Evolutionary conservation across 2,329 filamentous ascomycete species (phyloP).

Genomic region (Dendrostoma leiphaemia): DNA sequence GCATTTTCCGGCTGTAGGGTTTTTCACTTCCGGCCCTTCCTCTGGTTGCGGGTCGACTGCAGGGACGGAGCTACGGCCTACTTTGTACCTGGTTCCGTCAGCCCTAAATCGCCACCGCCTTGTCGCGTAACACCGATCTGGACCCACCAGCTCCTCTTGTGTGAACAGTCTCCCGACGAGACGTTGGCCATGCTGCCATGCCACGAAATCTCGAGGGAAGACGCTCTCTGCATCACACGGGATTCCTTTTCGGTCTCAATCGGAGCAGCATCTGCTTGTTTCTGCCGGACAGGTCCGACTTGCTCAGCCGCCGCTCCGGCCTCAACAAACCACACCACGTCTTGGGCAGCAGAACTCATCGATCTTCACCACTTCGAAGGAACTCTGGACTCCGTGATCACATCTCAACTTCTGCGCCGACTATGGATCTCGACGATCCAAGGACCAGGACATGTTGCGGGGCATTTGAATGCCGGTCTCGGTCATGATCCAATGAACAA

Average conservation of each 20-base stretch:
- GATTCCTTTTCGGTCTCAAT: no score
- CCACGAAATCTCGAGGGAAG: background rate
- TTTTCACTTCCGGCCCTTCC: background rate
- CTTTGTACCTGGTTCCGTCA: background rate
- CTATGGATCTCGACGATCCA: background rate
- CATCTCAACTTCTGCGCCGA: background rate
- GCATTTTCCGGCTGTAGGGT: background rate
- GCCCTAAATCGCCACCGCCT: slow-evolving; percentile 18
- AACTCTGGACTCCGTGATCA: background rate
- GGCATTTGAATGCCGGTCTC: slow-evolving; percentile 3
- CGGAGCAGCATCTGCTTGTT: no score
- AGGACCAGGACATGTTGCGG: background rate
- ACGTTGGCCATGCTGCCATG: background rate
- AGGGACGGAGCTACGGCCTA: no score
- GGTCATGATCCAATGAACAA: slow-evolving; percentile 12
- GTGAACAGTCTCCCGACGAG: background rate
- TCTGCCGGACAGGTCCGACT: no score
- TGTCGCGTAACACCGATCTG: background rate
- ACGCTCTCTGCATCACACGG: no score
- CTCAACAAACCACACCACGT: no score
- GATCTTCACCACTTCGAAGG: no score
- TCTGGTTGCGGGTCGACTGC: slow-evolving; percentile 3
- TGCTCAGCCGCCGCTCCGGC: no score
- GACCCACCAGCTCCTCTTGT: background rate
- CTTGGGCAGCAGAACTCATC: no score